phyloP scores from a whole-genome alignment of 2,329 filamentous ascomycete genomes.

The Sporothrix inflata region DNA sequence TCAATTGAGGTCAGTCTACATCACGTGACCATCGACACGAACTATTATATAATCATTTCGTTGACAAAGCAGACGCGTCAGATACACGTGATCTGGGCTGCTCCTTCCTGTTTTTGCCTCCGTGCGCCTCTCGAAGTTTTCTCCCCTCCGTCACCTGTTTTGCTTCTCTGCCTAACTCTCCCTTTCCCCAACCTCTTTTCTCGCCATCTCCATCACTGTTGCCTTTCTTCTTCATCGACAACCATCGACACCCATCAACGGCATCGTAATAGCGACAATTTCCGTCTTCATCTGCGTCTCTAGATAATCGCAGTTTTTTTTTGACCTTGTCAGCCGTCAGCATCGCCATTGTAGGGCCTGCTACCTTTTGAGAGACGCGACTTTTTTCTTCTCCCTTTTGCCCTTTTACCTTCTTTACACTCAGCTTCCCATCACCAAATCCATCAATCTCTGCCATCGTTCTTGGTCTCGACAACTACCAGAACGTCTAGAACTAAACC shows the following conservation, averaged over 20 bases:
- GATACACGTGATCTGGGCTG: background rate
- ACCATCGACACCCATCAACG: background rate
- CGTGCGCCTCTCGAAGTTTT: background rate
- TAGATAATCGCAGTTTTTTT: background rate
- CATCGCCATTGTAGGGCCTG: slow-evolving; percentile 1
- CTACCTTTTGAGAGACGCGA: background rate
- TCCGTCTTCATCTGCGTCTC: background rate
- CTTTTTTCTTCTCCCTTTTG: background rate
- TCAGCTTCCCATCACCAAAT: background rate
- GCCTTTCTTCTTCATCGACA: background rate
- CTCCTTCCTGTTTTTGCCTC: background rate
- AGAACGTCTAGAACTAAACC: slow-evolving; percentile 10
- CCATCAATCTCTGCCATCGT: background rate
- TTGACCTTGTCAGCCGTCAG: background rate
- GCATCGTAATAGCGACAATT: background rate
- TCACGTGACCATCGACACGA: background rate
- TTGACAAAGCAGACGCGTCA: background rate
- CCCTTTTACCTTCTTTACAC: background rate
- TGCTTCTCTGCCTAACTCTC: background rate
- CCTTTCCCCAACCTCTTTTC: slow-evolving; percentile 7
- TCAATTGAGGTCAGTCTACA: background rate
- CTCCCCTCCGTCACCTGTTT: background rate
- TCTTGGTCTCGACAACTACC: background rate
- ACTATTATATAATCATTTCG: background rate
- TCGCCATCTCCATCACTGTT: background rate